A percentile compares a stretch with the other conserved stretches of the same genome.
Evolutionary conservation across 2,329 filamentous ascomycete genomes (phyloP).

Genomic region (Pseudogymnoascus sp.): DNA sequence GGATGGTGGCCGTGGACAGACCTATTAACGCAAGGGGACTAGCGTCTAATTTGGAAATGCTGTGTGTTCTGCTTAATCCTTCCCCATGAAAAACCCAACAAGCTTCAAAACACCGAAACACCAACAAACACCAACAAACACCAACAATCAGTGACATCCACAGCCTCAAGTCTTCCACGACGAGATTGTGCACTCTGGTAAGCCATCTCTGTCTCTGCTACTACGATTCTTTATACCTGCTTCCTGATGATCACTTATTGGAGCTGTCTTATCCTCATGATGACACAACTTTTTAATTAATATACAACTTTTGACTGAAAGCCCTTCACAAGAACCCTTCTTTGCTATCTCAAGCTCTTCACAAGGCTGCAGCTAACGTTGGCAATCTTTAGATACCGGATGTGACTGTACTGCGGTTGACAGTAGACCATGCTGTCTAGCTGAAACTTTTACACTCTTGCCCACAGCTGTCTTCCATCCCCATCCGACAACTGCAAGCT

Average conservation of each 20-base stretch:
- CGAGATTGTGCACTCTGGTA: not conserved
- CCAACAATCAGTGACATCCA: not conserved
- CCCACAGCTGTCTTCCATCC: not conserved
- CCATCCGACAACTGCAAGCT: not conserved
- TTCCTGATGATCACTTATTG: conserved; percentile 27
- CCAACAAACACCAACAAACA: not conserved
- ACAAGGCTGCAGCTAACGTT: conserved; percentile 9
- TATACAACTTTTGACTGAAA: conserved; percentile 22
- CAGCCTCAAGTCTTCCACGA: not conserved
- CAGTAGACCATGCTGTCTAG: conserved; percentile 5
- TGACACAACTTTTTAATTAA: conserved; percentile 25
- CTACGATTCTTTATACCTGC: not conserved
- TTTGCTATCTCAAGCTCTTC: conserved; percentile 2
- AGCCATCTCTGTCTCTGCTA: not conserved
- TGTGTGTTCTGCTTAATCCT: not conserved
- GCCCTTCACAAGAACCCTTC: not conserved
- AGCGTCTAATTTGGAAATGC: not conserved
- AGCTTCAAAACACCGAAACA: not conserved
- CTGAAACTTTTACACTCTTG: not conserved
- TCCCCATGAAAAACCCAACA: not conserved
- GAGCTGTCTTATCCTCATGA: conserved; percentile 32
- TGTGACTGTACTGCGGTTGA: conserved; percentile 8
- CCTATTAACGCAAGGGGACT: not conserved
- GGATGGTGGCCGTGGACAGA: not conserved
- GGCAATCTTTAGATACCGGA: not conserved